These are phyloP conservation scores for Arbutus unedo DNA, from an alignment of 148 eudicot genomes.

Conservation along the genomic window DNA sequence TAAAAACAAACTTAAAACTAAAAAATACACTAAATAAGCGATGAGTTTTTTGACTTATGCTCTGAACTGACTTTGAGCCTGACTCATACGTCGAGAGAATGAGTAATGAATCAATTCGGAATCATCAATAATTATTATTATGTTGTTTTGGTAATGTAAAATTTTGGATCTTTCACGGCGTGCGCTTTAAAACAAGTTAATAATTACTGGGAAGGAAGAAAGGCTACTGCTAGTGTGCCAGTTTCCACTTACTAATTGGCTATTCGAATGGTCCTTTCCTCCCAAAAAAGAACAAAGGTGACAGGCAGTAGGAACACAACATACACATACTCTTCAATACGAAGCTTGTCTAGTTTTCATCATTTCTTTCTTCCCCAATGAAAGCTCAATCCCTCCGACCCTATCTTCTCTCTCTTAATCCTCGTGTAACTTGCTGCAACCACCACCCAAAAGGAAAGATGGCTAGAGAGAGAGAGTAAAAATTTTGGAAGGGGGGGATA, in stretches of 20 bases:
- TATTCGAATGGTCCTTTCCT: background rate
- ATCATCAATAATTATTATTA: no score
- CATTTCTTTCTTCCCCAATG: slow-evolving; percentile 13
- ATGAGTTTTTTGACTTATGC: no score
- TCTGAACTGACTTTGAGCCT: no score
- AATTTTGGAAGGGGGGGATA: background rate
- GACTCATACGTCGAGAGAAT: no score
- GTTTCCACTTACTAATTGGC: background rate
- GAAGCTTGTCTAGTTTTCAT: background rate
- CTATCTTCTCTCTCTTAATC: slow-evolving; percentile 6
- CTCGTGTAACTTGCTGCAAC: background rate
- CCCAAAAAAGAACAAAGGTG: background rate
- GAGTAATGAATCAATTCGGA: no score
- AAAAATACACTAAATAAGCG: no score
- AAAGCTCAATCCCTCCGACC: slow-evolving; percentile 23
- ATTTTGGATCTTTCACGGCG: no score
- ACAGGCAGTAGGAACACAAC: background rate
- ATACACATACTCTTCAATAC: background rate
- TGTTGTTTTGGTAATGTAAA: no score
- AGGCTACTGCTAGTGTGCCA: no score
- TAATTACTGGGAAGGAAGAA: no score
- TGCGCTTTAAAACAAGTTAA: no score
- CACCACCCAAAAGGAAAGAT: background rate
- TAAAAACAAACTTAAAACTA: no score
- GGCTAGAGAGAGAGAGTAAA: slow-evolving; percentile 12